These are phyloP conservation scores for Drechslera avenae DNA, from an alignment of 2,329 filamentous ascomycete genomes.

Conservation along the genomic window DNA sequence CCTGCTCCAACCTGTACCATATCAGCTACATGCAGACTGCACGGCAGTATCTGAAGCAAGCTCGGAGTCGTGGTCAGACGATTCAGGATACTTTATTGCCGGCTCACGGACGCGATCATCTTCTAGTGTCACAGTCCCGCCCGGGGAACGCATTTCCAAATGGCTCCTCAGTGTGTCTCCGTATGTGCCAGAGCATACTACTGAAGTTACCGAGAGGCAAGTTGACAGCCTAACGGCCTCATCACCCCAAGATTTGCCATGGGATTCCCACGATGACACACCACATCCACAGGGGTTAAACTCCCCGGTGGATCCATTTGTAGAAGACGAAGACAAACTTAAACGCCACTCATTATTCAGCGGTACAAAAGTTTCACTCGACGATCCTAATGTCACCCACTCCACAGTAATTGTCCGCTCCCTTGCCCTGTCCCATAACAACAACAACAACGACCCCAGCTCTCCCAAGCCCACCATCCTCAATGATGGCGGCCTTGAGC, in stretches of 20 bases:
- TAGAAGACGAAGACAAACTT: too few relatives aligned
- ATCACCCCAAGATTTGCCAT: not conserved
- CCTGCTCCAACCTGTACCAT: not conserved
- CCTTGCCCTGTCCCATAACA: too few relatives aligned
- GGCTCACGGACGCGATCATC: constrained; percentile 1
- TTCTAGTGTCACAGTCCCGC: not conserved
- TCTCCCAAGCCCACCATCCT: not conserved
- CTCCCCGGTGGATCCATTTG: too few relatives aligned
- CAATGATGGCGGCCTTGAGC: constrained; percentile 17
- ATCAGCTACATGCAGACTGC: not conserved
- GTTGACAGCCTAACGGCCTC: not conserved
- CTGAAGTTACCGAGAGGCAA: not conserved
- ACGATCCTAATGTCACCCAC: not conserved
- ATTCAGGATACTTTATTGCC: constrained; percentile 30
- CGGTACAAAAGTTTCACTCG: not conserved
- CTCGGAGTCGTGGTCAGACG: constrained; percentile 37
- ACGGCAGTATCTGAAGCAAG: constrained; percentile 9
- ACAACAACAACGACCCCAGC: not conserved
- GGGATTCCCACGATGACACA: not conserved
- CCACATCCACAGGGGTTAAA: too few relatives aligned
- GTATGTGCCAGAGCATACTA: not conserved
- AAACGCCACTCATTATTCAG: not conserved
- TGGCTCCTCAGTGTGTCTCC: constrained; percentile 23
- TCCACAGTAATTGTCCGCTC: not conserved
- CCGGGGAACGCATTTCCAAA: constrained; percentile 17